Evolutionary conservation across 345 rosid species (phyloP), one percentile per base, ranked within the genome.

Genomic region (Pugionium dolabratum): DNA sequence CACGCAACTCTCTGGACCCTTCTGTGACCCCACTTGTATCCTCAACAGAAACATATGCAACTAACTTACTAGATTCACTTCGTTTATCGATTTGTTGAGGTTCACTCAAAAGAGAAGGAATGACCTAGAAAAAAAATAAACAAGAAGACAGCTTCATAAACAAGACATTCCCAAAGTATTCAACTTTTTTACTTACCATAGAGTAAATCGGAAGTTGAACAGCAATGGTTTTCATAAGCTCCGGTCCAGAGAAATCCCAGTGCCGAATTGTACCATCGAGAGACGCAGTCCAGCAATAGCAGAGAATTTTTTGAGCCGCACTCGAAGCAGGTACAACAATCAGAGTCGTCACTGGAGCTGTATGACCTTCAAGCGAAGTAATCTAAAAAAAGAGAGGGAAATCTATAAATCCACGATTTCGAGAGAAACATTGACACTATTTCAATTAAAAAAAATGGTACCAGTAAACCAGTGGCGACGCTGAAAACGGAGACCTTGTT

Each of bases 261-360:
- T 86, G 79, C 5, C 90, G 83, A 67, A 94, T 83, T 2, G 90
- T 88, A 29, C 99, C 96, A 77, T 94, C 99, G 4, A 88, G 85
- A 25, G 99, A 88, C 1, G 96, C 85, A 18, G 99, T 94, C 99
- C 99, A 94, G 62, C 97, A 94, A 65, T 79, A 85, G 40, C 81
- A 82, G 56, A 94, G 68, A 54, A 84, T 57, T 37, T 80, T 84
- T 27, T 76, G 78, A 3, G 86, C 90, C 11, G 87, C 77, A 64
- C 47, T 72, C 9, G 84, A 64, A 1, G 86, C 84, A 28, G 97
- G 96, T 18, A 78, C 88, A 65, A 94, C 96, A 9, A 86, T 55
- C 6, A 94, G 84, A 37, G 91, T 45, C 29, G 97, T 88, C 6
- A 94, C 96, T 3, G 67, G 80, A 50, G 89, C 90, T 64, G 80